These are phyloP conservation scores for Stentor coeruleus DNA, from an alignment of 73 alveolate genomes.

Conservation along the genomic window DNA sequence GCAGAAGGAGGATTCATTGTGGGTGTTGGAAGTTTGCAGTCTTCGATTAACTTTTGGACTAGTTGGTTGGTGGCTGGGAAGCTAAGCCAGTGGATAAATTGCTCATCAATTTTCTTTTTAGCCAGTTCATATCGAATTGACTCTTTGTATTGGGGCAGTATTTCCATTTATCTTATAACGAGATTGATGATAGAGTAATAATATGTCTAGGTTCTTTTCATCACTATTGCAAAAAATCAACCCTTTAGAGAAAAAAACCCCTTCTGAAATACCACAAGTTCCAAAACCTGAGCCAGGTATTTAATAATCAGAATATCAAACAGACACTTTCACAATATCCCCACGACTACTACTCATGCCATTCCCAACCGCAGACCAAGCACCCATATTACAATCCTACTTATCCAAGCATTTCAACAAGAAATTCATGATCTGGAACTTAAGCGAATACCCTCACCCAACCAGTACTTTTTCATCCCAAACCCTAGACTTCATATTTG, in stretches of 20 bases:
- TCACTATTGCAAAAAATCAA: too few relatives aligned
- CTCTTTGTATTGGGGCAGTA: slow-evolving; percentile 24
- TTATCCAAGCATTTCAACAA: background rate
- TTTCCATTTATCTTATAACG: slow-evolving; percentile 18
- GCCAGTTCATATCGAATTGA: slow-evolving; percentile 60
- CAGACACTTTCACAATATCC: too few relatives aligned
- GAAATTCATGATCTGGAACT: slow-evolving; percentile 6
- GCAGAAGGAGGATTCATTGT: background rate
- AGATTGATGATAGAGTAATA: too few relatives aligned
- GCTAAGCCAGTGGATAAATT: slow-evolving; percentile 56
- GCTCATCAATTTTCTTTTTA: slow-evolving; percentile 49
- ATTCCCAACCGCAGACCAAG: slow-evolving; percentile 11
- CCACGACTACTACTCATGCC: background rate
- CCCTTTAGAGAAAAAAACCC: too few relatives aligned
- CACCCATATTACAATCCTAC: background rate
- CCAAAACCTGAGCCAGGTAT: too few relatives aligned
- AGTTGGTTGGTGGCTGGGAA: slow-evolving; percentile 30
- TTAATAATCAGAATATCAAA: too few relatives aligned
- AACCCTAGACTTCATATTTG: background rate
- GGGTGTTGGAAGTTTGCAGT: slow-evolving; percentile 35
- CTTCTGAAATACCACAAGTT: too few relatives aligned
- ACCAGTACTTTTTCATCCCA: background rate
- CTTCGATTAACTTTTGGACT: slow-evolving; percentile 38
- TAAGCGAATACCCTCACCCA: slow-evolving; percentile 5
- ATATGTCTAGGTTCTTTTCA: too few relatives aligned